A percentile compares a stretch with the other conserved stretches of the same genome.
These are phyloP conservation scores for Spizellomyces sp. DNA, from an alignment of 192 early-diverging fungal genomes.

Conservation along the genomic window DNA sequence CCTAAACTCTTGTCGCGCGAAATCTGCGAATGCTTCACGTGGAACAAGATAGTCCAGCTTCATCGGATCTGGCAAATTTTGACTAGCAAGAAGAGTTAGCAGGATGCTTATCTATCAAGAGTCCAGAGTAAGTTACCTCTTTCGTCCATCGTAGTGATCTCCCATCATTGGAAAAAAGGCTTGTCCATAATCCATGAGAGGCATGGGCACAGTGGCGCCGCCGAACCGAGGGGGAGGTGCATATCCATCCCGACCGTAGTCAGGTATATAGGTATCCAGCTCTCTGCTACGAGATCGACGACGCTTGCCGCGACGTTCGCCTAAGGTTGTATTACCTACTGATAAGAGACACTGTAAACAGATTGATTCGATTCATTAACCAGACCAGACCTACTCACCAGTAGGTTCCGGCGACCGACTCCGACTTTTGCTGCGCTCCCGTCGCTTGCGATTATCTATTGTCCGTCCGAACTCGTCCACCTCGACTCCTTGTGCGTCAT, in stretches of 20 bases:
- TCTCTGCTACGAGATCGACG: constrained; percentile 24
- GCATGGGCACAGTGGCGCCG: background rate
- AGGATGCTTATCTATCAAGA: background rate
- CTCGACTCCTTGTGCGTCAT: constrained; percentile 4
- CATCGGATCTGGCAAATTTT: constrained; percentile 63
- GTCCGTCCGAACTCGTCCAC: constrained; percentile 34
- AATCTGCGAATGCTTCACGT: constrained; percentile 30
- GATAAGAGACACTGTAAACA: no score
- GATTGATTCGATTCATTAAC: constrained; percentile 10
- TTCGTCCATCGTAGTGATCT: background rate
- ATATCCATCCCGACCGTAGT: constrained; percentile 10
- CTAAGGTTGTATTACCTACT: no score
- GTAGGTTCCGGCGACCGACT: constrained; percentile 4
- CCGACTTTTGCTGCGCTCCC: constrained; percentile 24
- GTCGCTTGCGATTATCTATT: constrained; percentile 14
- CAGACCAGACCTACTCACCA: no score
- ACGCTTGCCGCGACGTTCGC: constrained; percentile 29
- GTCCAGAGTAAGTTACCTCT: background rate
- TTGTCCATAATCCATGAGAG: background rate
- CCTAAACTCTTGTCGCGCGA: constrained; percentile 10
- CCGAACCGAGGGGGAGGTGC: constrained; percentile 1
- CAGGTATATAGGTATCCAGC: constrained; percentile 12
- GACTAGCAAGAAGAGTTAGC: background rate
- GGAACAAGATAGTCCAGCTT: constrained; percentile 77
- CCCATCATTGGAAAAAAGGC: background rate